Base-by-base conservation (phyloP, 495 filamentous ascomycete species). In the Penicillium nucicola region DNA sequence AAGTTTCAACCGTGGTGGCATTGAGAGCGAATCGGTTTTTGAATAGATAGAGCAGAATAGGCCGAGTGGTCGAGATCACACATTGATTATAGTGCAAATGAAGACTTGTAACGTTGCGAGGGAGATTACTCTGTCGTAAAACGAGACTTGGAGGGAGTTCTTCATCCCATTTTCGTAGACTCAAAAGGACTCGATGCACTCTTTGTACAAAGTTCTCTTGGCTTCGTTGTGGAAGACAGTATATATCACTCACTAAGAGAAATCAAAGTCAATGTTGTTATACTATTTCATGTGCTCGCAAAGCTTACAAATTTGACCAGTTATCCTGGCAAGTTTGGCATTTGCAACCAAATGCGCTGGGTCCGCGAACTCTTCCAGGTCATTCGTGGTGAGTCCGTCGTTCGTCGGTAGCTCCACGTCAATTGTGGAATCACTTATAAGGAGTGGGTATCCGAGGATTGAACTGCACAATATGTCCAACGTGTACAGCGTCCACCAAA, bases 1-100 rank as follows among this genome's bases (percentile, higher is more conserved):
- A 11, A 14, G 33, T n/a, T 15, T 49, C 46, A 1, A 18, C 14
- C 4, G 32, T 35, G 19, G 42, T 23, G 20, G 30, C 52, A 19
- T n/a, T 49, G 17, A 40, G 47, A 30, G 59, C 44, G 20, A 62
- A 60, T 13, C 55, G 55, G 22, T 42, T 45, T 47, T 62, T 62
- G 53, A 65, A 62, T 4, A 65, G 46, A 33, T 65, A 57, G 19
- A 65, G 53, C 0, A 65, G 52, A 13, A 65, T 56, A 10, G 58
- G 62, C 0, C 62, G 55, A 3, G 62, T 65, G 3, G 56, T 60
- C 13, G 56, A 60, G 14, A 65, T 62, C 4, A 65, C 55, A 31
- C 58, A 65, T 47, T 65, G 58, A 31, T 65, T 65, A 38, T 59
- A 65, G 5, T 52, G 55, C 9, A 65, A 42, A 42, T 65, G 62